These are phyloP conservation scores for Tetraselmis striata DNA, from an alignment of 139 green algal species.

Conservation along the genomic window DNA sequence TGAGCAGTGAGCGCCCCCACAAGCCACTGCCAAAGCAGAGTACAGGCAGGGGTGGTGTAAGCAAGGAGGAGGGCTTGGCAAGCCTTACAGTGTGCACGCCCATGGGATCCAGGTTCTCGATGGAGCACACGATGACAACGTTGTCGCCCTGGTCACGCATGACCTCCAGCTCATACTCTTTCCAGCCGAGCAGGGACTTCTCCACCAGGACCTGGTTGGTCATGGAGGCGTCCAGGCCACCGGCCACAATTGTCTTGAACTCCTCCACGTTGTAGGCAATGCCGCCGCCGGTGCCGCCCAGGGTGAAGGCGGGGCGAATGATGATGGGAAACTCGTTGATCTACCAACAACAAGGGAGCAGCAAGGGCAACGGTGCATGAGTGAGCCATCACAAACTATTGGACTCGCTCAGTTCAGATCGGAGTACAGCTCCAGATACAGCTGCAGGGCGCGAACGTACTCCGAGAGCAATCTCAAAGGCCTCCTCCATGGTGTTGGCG, in stretches of 20 bases:
- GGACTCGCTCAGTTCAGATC: too few species aligned
- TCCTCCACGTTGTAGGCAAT: constrained; percentile 99
- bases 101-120: constrained; percentile 99
- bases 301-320: constrained; percentile 97
- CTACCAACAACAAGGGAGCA: too few species aligned
- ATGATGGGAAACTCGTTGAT: constrained; percentile 92
- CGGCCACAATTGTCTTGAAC: constrained; percentile 77
- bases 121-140: constrained; percentile 98
- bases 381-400: too few species aligned
- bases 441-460: too few species aligned
- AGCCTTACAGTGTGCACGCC: constrained; percentile 90
- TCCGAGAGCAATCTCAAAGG: constrained; percentile 40
- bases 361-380: too few species aligned
- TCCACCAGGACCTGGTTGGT: constrained; percentile 91
- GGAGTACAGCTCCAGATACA: too few species aligned
- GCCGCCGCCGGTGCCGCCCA: constrained; percentile 92
- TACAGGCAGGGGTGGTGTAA: too few species aligned
- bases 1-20: too few species aligned
- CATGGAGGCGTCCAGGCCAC: constrained; percentile 82
- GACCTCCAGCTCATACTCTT: constrained; percentile 89
- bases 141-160: constrained; percentile 99
- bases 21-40: too few species aligned
- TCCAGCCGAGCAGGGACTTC: constrained; percentile 94
- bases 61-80: too few species aligned
- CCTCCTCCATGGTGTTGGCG: constrained; percentile 47